Base-by-base conservation (phyloP, 495 filamentous ascomycete genomes). In the Pyrenula massariospora region DNA sequence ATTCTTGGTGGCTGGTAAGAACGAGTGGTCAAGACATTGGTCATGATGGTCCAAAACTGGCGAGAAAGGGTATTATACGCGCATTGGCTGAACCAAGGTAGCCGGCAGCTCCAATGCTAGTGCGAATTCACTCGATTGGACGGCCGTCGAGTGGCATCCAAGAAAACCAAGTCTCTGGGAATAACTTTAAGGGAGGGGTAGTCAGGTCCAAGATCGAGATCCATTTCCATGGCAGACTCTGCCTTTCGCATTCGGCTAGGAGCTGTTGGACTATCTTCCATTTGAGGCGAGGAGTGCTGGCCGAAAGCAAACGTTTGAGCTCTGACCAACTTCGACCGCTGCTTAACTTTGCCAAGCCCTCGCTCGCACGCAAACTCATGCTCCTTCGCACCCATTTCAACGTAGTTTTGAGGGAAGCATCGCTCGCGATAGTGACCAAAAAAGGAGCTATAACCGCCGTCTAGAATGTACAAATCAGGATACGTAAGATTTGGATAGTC, bases 251-350 rank as follows among this genome's bases (percentile, higher is more conserved):
- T 67, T 5, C 84, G 78, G 57, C 75, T 76, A 1, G 83, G 76
- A 15, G 79, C 84, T 2, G 86, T 92, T 10, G 89, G 89, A 58
- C 88, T 92, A 61, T 91, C 88, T 53, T 95, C 84, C 65, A 89
- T 79, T 49, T 80, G 74, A 25, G 76, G 73, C 36, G 58, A 68
- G 12, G 72, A 76, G 52, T 85, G 80, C 62, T 94, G 79, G 24
- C 83, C 84, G 72, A 96, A 96, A 20, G 92, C 91, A 71, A 91
- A 99, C 0, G 92, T 99, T 68, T 95, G 88, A 19, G 94, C 91
- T 48, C 94, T 80, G 61, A 82, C 82, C 51, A 99, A 70, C 64
- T 93, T 91, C 58, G 83, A 82, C 49, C 94, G 85, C 61, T 87
- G 87, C 58, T 81, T 80, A 59, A 99, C 80, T 66, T 88, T 89